Percentiles rank a stretch among this genome's conserved stretches.
Evolutionary conservation across 208 protist genomes (phyloP).

Genomic region (Naegleria fowleri): DNA sequence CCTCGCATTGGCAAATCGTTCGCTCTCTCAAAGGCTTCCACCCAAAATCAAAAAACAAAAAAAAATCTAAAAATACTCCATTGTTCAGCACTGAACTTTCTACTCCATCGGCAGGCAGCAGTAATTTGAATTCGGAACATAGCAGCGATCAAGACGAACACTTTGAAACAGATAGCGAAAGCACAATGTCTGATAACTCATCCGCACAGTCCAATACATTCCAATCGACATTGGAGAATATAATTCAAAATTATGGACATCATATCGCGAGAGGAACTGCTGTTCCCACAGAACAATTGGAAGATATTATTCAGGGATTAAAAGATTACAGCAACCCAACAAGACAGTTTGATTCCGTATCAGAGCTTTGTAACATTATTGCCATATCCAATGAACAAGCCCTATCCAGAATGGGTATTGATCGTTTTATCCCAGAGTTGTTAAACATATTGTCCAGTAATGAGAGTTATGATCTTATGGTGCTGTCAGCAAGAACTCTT

Average conservation of each 20-base stretch:
- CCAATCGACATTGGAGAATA: not conserved
- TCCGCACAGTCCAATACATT: no score
- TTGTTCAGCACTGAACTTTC: not conserved
- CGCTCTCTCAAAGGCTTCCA: not conserved
- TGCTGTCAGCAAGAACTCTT: constrained; percentile 71
- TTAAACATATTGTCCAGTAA: not conserved
- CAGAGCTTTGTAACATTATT: not conserved
- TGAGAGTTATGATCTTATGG: constrained; percentile 69
- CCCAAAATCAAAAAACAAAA: not conserved
- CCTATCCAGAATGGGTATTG: not conserved
- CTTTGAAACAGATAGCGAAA: not conserved
- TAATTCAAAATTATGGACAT: not conserved
- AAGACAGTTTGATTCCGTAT: not conserved
- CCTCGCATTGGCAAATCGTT: not conserved
- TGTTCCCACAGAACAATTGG: not conserved
- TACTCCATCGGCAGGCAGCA: no score
- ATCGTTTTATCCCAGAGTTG: not conserved
- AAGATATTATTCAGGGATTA: not conserved
- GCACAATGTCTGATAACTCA: not conserved
- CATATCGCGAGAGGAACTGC: not conserved
- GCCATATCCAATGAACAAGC: not conserved
- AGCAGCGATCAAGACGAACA: not conserved
- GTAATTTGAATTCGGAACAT: not conserved
- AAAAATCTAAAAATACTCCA: not conserved
- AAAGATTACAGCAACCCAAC: not conserved